Evolutionary conservation across 495 filamentous ascomycete genomes (phyloP).

Genomic region (Podospora fimiseda): DNA sequence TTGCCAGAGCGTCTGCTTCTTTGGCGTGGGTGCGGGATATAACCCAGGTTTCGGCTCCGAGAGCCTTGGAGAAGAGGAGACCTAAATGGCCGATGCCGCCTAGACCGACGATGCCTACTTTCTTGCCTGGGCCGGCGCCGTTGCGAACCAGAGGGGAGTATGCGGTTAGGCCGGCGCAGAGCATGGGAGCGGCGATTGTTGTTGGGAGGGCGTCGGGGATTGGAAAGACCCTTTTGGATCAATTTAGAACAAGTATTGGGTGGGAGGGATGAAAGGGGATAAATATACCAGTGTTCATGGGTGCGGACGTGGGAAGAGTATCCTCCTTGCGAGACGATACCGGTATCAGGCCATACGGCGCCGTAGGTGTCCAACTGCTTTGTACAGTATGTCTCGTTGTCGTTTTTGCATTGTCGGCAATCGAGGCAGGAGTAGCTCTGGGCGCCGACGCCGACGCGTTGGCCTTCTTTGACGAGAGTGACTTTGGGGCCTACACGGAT

Average conservation of each 20-base stretch:
- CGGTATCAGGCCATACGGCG: conserved; percentile 48
- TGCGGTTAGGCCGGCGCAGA: conserved; percentile 80
- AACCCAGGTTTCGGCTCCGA: conserved; percentile 65
- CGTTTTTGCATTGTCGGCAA: conserved; percentile 52
- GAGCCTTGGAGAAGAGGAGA: conserved; percentile 62
- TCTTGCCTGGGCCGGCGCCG: conserved; percentile 70
- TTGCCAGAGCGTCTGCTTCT: conserved; percentile 57
- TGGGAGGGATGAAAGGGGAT: background rate
- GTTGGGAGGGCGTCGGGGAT: conserved; percentile 69
- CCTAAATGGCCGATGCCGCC: conserved; percentile 74
- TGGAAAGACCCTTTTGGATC: conserved; percentile 52
- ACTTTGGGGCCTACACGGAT: conserved; percentile 52
- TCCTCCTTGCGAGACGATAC: conserved; percentile 47
- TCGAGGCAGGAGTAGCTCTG: conserved; percentile 49
- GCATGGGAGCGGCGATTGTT: conserved; percentile 71
- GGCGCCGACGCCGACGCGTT: conserved; percentile 54
- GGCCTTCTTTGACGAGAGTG: conserved; percentile 46
- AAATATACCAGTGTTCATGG: conserved; percentile 46
- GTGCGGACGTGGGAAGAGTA: conserved; percentile 50
- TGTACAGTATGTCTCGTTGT: conserved; percentile 53
- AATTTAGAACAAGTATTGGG: background rate
- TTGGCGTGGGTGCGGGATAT: conserved; percentile 64
- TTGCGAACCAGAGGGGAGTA: conserved; percentile 73
- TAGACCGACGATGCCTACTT: conserved; percentile 65
- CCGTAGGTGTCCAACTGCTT: conserved; percentile 53